Base-by-base conservation (phyloP, 2,329 filamentous ascomycete species). In the Penicillium thymicola region DNA sequence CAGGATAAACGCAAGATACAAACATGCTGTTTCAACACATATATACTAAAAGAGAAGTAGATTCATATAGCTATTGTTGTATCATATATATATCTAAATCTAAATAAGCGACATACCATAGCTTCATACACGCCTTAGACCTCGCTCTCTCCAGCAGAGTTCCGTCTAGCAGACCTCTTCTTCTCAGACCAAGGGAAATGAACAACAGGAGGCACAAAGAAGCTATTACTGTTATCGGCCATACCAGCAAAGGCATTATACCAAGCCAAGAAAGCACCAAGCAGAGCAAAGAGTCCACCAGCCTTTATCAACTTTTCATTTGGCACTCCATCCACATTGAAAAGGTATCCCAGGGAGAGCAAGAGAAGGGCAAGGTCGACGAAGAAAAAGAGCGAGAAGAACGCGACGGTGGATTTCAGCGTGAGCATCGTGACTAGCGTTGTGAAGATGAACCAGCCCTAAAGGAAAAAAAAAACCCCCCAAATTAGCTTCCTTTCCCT, bases 381-480 rank as follows among this genome's bases (percentile, higher is more conserved):
- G 45, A 81, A 83, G 72, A 91, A 82, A 79, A 92, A 92, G 30
- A 92, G 82, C 13, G 79, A 68, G 78, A 87, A 90, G 80, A 92
- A 91, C 61, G 87, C 87, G 64, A 90, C 77, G 40, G 87, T 90
- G 2, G 88, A 91, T 62, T 85, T 84, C 43, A 92, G 78, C 0
- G 89, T 92, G 78, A 85, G 87, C 38, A 91, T 63, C 28, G 89
- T 79, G 55, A 91, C 75, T 47, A 92, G 71, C 46, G 84, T 85
- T 36, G 89, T 92, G 78, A 92, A 92, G 75, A 92, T 89, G 77
- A 89, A 90, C 89, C 89, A 92, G 71, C 86, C 80, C 75, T 78
- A 58, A 1, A 46, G 4, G 21, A 21, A 3, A 23, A 5, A 10
- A 4, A 43, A 13, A 3, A 42, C 5, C n/a, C n/a, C n/a, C n/a